Evolutionary conservation across 108 stramenopile species (phyloP).

Genomic region (Conticribra weissflogii): DNA sequence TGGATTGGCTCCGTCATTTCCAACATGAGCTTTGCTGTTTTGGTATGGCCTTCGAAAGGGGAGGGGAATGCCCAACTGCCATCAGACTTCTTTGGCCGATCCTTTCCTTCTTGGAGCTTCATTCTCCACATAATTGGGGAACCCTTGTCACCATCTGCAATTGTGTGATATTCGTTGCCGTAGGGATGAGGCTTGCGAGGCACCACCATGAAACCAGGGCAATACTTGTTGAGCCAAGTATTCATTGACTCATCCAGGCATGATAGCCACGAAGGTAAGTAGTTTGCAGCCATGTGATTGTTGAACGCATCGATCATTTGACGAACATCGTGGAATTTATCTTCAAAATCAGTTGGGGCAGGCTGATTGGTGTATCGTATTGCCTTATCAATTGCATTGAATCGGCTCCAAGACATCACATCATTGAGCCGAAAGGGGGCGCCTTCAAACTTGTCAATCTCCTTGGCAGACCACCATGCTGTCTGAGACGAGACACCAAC

Average conservation of each 20-base stretch:
- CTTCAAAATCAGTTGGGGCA: constrained; percentile 1
- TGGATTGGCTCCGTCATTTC: constrained; percentile 16
- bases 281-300: not conserved
- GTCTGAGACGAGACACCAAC: no score
- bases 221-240: constrained; percentile 8
- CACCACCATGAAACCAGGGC: constrained; percentile 25
- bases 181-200: constrained; percentile 14
- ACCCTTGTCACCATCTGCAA: constrained; percentile 12
- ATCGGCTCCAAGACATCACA: no score
- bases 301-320: constrained; percentile 11
- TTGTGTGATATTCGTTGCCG: constrained; percentile 30
- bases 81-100: constrained; percentile 11
- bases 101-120: constrained; percentile 19
- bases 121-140: constrained; percentile 13
- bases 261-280: constrained; percentile 5
- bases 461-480: no score
- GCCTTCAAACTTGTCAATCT: no score
- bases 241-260: constrained; percentile 22
- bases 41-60: constrained; percentile 4
- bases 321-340: constrained; percentile 6
- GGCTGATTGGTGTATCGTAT: constrained; percentile 5
- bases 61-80: no score
- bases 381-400: no score
- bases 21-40: constrained; percentile 5
- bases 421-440: no score